Base-by-base conservation (phyloP, 495 filamentous ascomycete species). In the Hypoxylon rickii region DNA sequence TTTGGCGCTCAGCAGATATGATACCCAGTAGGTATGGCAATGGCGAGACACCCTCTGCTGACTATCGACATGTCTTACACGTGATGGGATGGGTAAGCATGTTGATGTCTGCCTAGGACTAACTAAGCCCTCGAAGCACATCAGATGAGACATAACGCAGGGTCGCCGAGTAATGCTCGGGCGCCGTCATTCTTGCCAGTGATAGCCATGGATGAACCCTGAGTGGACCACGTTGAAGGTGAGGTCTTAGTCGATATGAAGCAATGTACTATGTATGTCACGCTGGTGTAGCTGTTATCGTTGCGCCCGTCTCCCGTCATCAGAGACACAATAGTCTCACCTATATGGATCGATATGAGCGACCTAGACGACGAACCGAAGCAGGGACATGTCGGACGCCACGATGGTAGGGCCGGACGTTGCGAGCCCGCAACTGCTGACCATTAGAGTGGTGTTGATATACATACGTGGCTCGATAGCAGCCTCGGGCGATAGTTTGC, bases 401-500 rank as follows among this genome's bases (percentile, higher is more conserved):
- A 46, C 48, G 47, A 52, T 52, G 53, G 44, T 62, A 56, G 43
- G 56, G 44, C 43, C 41, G 40, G 51, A 39, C 15, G 34, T 16
- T 16, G n/a, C n/a, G n/a, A n/a, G n/a, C n/a, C n/a, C n/a, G 43
- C 50, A 38, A 39, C 36, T 33, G 42, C 37, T 57, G 47, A 62
- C 47, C 52, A 41, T 57, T 52, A 62, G 49, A 47, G 58, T 44
- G 36, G n/a, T 17, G 26, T 54, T 29, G 44, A 54, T 58, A 57
- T 49, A 50, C 44, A 46, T 63, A 63, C 59, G 59, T 63, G 59
- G 59, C 59, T 57, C 59, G 40, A 58, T 39, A 58, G 7, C 59
- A 54, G 48, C 59, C 43, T 57, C 59, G 59, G 53, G 47, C 53
- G 34, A 45, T 48, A n/a, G n/a, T 43, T 53, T 44, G 49, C 38